Conservation (phyloP, 2,329 filamentous ascomycete genomes). For the Elsinoe perseae region DNA sequence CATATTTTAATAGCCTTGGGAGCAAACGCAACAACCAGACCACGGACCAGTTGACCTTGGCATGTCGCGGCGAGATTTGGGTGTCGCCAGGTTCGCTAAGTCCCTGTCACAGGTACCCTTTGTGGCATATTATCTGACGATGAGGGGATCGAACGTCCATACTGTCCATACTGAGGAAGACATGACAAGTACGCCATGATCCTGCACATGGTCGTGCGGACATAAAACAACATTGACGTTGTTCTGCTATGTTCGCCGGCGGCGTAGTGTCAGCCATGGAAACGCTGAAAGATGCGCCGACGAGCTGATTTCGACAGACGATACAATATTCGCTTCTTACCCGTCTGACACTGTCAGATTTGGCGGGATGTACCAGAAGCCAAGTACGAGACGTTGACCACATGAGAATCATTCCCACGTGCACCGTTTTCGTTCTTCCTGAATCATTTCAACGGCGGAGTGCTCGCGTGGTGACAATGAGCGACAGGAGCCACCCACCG, state of each 20-base stretch:
- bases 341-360: constrained; percentile 1
- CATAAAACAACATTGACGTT: too few species aligned
- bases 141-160: too few species aligned
- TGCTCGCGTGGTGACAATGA: not conserved
- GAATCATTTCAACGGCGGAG: constrained; percentile 1
- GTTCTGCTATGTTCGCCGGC: not conserved
- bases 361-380: not conserved
- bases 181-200: too few species aligned
- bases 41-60: too few species aligned
- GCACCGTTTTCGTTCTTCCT: constrained; percentile 8
- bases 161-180: too few species aligned
- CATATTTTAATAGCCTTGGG: too few species aligned
- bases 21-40: too few species aligned
- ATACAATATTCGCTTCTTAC: not conserved
- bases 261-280: not conserved
- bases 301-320: not conserved
- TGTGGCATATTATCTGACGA: too few species aligned
- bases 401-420: not conserved
- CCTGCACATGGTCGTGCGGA: too few species aligned
- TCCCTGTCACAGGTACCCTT: too few species aligned
- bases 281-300: not conserved
- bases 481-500: not conserved
- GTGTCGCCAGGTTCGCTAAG: too few species aligned
- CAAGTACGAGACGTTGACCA: constrained; percentile 8
- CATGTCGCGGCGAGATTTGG: too few species aligned